Conservation (phyloP, 2,329 filamentous ascomycete genomes). For the Zymoseptoria pseudotritici region DNA sequence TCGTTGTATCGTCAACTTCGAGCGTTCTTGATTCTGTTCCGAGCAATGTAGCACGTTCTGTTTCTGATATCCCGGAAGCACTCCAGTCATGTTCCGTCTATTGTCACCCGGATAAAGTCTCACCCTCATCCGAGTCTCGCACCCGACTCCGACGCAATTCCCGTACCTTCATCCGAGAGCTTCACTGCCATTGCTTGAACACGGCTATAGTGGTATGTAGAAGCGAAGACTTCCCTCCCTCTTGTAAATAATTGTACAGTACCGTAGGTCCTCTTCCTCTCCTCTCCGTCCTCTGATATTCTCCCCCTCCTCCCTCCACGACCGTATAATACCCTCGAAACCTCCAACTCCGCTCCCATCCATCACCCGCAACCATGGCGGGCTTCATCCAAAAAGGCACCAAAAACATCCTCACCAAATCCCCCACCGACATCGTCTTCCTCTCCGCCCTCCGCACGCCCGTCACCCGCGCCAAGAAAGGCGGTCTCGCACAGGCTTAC, state of each 20-base stretch:
- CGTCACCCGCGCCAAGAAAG: slow-evolving; percentile 74
- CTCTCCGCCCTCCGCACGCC: slow-evolving; percentile 86
- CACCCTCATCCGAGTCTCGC: neutral
- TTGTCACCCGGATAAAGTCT: neutral
- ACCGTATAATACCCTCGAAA: too few species aligned
- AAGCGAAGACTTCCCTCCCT: too few species aligned
- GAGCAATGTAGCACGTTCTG: too few species aligned
- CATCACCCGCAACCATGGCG: too few species aligned
- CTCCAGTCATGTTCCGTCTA: neutral
- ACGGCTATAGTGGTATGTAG: neutral
- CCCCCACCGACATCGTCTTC: slow-evolving; percentile 76
- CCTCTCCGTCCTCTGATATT: neutral
- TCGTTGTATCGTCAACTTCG: too few species aligned
- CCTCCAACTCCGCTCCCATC: too few species aligned
- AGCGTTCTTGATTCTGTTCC: too few species aligned
- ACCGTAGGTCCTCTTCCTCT: neutral
- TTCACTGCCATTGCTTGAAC: neutral
- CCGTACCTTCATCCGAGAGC: neutral
- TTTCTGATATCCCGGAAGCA: too few species aligned
- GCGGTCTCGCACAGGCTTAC: slow-evolving; percentile 77
- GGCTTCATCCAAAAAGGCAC: slow-evolving; percentile 48
- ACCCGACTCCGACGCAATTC: neutral
- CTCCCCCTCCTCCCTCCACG: neutral
- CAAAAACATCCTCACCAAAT: slow-evolving; percentile 68
- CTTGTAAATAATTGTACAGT: neutral